phyloP scores from a whole-genome alignment of 345 rosid genomes.

The Boechera retrofracta region DNA sequence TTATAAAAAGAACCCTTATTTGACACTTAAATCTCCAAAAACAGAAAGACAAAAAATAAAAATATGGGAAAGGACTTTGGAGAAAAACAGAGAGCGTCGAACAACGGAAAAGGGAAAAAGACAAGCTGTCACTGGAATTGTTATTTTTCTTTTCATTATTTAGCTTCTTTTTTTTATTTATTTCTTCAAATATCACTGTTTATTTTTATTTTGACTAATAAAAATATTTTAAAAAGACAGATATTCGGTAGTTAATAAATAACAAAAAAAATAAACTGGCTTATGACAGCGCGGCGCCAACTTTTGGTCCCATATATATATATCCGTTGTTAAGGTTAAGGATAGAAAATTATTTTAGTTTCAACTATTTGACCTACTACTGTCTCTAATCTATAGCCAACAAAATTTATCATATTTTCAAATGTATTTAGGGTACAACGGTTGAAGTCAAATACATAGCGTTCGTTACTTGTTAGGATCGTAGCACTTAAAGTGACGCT shows the following conservation, averaged over 20 bases:
- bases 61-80: too few species aligned
- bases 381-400: background rate
- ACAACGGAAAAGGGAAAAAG: constrained; percentile 15
- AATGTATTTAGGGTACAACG: constrained; percentile 10
- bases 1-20: too few species aligned
- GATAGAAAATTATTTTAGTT: too few species aligned
- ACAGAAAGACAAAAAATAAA: background rate
- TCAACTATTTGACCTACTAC: too few species aligned
- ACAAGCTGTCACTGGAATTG: constrained; percentile 33
- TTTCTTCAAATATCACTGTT: background rate
- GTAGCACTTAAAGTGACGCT: constrained; percentile 1
- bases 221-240: constrained; percentile 20
- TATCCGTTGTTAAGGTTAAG: too few species aligned
- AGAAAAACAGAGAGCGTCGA: background rate
- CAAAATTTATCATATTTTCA: background rate
- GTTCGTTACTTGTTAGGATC: constrained; percentile 15
- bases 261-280: background rate
- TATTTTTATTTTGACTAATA: background rate
- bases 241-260: constrained; percentile 31
- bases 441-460: constrained; percentile 2
- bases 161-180: background rate
- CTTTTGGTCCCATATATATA: constrained; percentile 8
- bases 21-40: too few species aligned
- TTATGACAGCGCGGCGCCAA: constrained; percentile 41
- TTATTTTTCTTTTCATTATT: background rate